Conservation (phyloP, 139 green algal species). For the Marvania coccoides region DNA sequence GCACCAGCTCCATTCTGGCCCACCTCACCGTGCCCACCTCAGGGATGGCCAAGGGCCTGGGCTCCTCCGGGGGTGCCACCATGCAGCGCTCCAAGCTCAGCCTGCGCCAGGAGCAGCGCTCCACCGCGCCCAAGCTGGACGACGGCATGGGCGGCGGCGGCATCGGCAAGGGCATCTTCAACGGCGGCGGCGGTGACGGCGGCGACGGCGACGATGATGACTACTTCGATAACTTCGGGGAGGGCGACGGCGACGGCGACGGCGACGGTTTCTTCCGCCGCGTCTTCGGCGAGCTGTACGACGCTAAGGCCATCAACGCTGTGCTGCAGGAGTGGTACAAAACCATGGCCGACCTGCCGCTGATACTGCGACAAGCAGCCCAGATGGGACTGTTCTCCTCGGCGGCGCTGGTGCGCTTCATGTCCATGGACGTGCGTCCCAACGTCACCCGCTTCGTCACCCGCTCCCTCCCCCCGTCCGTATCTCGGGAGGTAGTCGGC, state of each 20-base stretch:
- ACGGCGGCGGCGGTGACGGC: slow-evolving; percentile 76
- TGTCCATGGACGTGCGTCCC: slow-evolving; percentile 85
- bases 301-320: slow-evolving; percentile 74
- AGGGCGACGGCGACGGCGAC: slow-evolving; percentile 72
- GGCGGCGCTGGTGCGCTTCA: slow-evolving; percentile 86
- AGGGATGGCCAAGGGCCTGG: slow-evolving; percentile 37
- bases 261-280: slow-evolving; percentile 66
- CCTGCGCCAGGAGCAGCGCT: slow-evolving; percentile 27
- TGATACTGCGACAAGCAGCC: slow-evolving; percentile 79
- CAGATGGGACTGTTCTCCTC: slow-evolving; percentile 91
- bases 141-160: slow-evolving; percentile 70
- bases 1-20: neutral
- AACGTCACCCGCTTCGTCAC: slow-evolving; percentile 74
- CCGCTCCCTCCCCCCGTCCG: slow-evolving; percentile 59
- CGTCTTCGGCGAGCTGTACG: slow-evolving; percentile 80
- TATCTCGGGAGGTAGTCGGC: slow-evolving; percentile 82
- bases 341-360: slow-evolving; percentile 76
- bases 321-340: slow-evolving; percentile 88
- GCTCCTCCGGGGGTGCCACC: slow-evolving; percentile 38
- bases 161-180: slow-evolving; percentile 80
- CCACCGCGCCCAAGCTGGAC: slow-evolving; percentile 55
- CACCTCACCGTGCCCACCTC: slow-evolving; percentile 29
- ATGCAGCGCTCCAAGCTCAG: slow-evolving; percentile 52
- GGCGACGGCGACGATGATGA: slow-evolving; percentile 92
- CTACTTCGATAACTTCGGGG: slow-evolving; percentile 72